Evolutionary conservation across 2,329 filamentous ascomycete genomes (phyloP), one percentile per base, ranked within the genome.

Genomic region (Hypoxylon sp.): DNA sequence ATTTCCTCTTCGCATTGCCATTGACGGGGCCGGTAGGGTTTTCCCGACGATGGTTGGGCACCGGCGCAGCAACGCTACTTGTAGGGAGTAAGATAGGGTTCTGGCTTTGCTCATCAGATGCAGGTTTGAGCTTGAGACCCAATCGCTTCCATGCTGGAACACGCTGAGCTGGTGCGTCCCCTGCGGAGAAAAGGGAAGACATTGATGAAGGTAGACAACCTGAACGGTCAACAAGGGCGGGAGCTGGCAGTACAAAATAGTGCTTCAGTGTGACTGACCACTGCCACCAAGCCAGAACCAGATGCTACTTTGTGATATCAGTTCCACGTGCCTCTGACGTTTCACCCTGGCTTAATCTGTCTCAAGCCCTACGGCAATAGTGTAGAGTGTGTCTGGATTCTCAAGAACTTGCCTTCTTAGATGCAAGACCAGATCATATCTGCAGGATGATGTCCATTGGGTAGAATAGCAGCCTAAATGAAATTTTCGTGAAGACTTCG

Each of bases 111-210:
- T 68, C 77, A 51, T 75, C 78, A 32, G 79, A 75, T 70, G 74
- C 76, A 73, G 78, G 63, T 64, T 87, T 88, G 78, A 87, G 85
- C 81, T 87, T 87, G 75, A 88, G 83, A 78, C 86, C 86, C 81
- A 87, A 83, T 81, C 84, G 83, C 75, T 88, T 88, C 85, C 86
- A 88, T 68, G 85, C 85, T 61, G 86, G 85, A 67, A 84, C 79
- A 71, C 80, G 80, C 75, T 81, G 80, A 66, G 78, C 73, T 78
- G 80, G 78, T 78, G 80, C 78, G 73, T 74, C 76, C 71, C 77
- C 77, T 71, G 75, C 76, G 73, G 80, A 76, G 64, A 67, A 56
- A 56, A 69, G 55, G 48, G 74, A 71, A 71, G 80, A 80, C 71
- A 78, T 80, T 80, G 83, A 83, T 75, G 72, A 78, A 73, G 65